Conservation (phyloP, 2,329 filamentous ascomycete genomes). For the Metarhizium humberi region DNA sequence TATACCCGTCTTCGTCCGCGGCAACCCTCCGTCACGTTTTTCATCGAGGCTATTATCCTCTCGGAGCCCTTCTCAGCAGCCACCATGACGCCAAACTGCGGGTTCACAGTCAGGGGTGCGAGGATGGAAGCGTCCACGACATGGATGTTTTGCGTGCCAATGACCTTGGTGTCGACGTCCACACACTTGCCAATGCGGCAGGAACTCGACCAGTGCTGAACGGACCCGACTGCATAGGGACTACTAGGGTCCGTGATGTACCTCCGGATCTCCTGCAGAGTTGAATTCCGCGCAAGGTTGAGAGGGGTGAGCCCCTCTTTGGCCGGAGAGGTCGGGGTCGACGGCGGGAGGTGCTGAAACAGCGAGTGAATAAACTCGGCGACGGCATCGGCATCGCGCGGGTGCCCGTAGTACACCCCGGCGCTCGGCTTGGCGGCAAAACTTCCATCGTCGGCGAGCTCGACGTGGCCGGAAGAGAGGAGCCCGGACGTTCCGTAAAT, state of each 20-base stretch:
- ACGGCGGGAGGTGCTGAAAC: slow-evolving; percentile 30
- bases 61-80: slow-evolving; percentile 42
- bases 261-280: slow-evolving; percentile 34
- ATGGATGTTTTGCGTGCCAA: slow-evolving; percentile 39
- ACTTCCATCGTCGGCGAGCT: slow-evolving; percentile 28
- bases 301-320: slow-evolving; percentile 32
- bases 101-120: slow-evolving; percentile 42
- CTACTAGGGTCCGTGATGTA: slow-evolving; percentile 38
- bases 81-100: slow-evolving; percentile 45
- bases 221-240: slow-evolving; percentile 36
- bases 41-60: slow-evolving; percentile 23
- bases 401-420: slow-evolving; percentile 37
- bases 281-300: slow-evolving; percentile 36
- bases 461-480: slow-evolving; percentile 35
- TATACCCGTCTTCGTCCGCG: too few species aligned
- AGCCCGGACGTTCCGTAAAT: slow-evolving; percentile 48
- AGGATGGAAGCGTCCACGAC: slow-evolving; percentile 42
- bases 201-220: slow-evolving; percentile 44
- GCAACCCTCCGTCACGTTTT: too few species aligned
- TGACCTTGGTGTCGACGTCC: slow-evolving; percentile 34
- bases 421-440: slow-evolving; percentile 31
- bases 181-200: slow-evolving; percentile 42
- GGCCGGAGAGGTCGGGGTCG: slow-evolving; percentile 17
- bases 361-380: slow-evolving; percentile 40
- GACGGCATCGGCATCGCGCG: slow-evolving; percentile 37